Conservation (phyloP, 495 filamentous ascomycete species). For the Podospora pseudopauciseta region DNA sequence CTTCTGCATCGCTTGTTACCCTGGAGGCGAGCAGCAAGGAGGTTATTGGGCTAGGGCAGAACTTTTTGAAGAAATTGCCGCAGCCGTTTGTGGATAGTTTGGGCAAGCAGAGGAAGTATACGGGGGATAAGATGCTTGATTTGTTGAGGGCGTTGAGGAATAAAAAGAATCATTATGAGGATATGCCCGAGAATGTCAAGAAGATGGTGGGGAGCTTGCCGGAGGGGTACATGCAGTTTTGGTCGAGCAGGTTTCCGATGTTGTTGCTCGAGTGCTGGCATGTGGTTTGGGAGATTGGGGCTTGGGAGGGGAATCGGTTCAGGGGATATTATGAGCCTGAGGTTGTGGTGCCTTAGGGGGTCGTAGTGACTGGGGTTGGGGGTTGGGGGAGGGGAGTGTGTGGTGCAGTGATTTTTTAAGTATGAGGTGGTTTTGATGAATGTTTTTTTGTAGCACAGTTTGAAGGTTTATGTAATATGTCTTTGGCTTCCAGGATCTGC, state of each 20-base stretch:
- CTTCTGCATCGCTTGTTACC: conserved; percentile 62
- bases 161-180: conserved; percentile 91
- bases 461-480: no score
- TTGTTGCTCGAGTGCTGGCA: conserved; percentile 77
- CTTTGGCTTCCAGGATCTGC: no score
- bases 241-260: conserved; percentile 75
- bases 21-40: conserved; percentile 45
- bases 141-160: conserved; percentile 87
- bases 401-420: no score
- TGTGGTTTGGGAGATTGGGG: conserved; percentile 61
- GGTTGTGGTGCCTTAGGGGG: neutral
- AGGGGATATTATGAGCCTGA: conserved; percentile 62
- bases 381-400: no score
- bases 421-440: no score
- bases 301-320: conserved; percentile 69
- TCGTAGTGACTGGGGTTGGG: no score
- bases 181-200: conserved; percentile 78
- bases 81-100: conserved; percentile 78
- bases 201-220: conserved; percentile 74
- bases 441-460: no score
- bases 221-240: conserved; percentile 83
- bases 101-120: conserved; percentile 95
- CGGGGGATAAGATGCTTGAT: conserved; percentile 75
- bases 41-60: conserved; percentile 34
- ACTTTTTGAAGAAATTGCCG: conserved; percentile 77